phyloP scores from a whole-genome alignment of 306 rosid species.

The Ochetophila trinervis region DNA sequence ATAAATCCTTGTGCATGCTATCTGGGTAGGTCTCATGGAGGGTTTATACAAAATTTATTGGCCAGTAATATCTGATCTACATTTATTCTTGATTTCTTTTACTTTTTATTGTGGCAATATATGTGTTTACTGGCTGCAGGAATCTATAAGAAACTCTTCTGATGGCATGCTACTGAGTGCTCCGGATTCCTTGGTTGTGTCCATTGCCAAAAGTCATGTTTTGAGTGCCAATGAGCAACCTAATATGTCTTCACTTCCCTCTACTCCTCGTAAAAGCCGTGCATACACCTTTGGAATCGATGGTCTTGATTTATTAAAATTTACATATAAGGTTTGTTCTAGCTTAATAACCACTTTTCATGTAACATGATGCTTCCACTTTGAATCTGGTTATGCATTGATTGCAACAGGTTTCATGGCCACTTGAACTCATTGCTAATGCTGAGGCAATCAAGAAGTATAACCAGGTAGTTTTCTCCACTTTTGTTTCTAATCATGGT shows the following conservation, averaged over 20 bases:
- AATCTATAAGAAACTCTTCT: conserved; percentile 90
- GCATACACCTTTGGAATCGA: conserved; percentile 71
- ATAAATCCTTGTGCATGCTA: conserved; percentile 1
- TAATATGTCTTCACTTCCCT: conserved; percentile 34
- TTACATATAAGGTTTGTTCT: conserved; percentile 72
- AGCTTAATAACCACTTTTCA: not conserved
- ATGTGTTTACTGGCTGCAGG: conserved; percentile 52
- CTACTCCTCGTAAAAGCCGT: conserved; percentile 51
- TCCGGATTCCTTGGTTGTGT: conserved; percentile 84
- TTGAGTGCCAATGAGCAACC: conserved; percentile 57
- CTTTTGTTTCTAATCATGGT: conserved; percentile 6
- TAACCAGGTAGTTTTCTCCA: conserved; percentile 60
- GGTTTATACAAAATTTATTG: too few relatives aligned
- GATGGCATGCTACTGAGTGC: conserved; percentile 80
- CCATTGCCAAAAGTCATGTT: conserved; percentile 48
- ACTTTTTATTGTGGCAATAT: not conserved
- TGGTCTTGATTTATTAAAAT: conserved; percentile 78
- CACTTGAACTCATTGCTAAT: conserved; percentile 95
- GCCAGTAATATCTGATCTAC: not conserved
- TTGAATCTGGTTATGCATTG: conserved; percentile 10
- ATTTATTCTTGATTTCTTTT: conserved; percentile 14
- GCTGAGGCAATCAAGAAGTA: conserved; percentile 88
- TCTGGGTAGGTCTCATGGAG: conserved; percentile 2
- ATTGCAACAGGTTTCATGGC: conserved; percentile 87
- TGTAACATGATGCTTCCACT: not conserved